Conservation (phyloP, 495 filamentous ascomycete genomes). For the Aspergillus bertholletiae region DNA sequence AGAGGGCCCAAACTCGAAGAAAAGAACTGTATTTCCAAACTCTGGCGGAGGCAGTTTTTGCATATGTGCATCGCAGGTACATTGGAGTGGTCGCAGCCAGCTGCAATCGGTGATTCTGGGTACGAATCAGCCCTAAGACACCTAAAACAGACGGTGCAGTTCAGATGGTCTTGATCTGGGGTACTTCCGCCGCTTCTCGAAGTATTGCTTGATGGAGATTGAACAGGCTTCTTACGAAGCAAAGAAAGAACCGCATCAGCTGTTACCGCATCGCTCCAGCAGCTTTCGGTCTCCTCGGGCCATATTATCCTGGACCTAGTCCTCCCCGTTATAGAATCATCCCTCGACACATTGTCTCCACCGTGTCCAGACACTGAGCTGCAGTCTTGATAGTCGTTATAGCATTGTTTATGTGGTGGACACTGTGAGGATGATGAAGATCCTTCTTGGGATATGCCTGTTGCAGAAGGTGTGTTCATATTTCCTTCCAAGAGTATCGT, state of each 20-base stretch:
- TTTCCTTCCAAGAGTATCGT: background rate
- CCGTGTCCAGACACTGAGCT: background rate
- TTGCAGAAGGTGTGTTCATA: background rate
- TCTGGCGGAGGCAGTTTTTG: constrained; percentile 9
- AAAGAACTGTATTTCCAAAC: constrained; percentile 12
- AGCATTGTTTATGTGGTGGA: background rate
- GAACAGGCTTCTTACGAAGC: constrained; percentile 12
- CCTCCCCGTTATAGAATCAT: background rate
- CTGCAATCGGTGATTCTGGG: constrained; percentile 9
- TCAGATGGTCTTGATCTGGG: background rate
- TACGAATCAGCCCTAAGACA: background rate
- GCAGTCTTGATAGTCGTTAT: too few species aligned
- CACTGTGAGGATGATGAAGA: background rate
- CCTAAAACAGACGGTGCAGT: constrained; percentile 12
- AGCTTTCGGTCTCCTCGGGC: background rate
- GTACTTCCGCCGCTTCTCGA: background rate
- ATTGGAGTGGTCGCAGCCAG: constrained; percentile 10
- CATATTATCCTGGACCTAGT: background rate
- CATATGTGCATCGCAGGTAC: constrained; percentile 9
- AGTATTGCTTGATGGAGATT: background rate
- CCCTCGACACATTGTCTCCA: background rate
- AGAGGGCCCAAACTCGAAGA: background rate
- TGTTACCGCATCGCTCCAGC: constrained; percentile 16
- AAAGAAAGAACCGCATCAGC: constrained; percentile 14
- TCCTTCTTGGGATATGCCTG: background rate